These are phyloP conservation scores for Athelia sp. DNA, from an alignment of 1,284 basidiomycete genomes.

Conservation along the genomic window DNA sequence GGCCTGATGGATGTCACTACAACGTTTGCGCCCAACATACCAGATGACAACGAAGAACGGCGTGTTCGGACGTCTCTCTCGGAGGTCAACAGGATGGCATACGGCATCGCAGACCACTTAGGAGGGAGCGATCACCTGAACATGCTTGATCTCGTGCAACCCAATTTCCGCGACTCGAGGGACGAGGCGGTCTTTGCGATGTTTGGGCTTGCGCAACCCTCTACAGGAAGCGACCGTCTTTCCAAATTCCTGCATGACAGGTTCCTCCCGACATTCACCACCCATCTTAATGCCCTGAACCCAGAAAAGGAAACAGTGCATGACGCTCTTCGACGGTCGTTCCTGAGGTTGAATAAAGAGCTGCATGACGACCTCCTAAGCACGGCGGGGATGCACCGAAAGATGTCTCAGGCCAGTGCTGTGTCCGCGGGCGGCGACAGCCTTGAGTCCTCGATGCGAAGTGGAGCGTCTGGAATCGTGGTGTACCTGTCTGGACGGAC, in stretches of 20 bases:
- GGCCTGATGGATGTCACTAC: constrained; percentile 99
- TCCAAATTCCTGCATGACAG: constrained; percentile 82
- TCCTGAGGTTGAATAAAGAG: constrained; percentile 79
- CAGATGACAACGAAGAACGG: constrained; percentile 89
- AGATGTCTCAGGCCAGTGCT: constrained; percentile 64
- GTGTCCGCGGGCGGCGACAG: constrained; percentile 28
- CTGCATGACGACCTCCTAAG: constrained; percentile 62
- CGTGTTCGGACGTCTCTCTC: constrained; percentile 91
- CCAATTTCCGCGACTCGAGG: constrained; percentile 73
- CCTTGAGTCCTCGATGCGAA: constrained; percentile 42
- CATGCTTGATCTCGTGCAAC: constrained; percentile 93
- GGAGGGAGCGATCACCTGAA: constrained; percentile 76
- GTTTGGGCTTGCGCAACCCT: constrained; percentile 78
- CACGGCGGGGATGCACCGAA: constrained; percentile 38
- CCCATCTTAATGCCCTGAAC: constrained; percentile 52
- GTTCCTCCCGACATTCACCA: constrained; percentile 60
- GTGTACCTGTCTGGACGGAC: constrained; percentile 82
- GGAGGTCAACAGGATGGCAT: constrained; percentile 90
- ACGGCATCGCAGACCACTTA: constrained; percentile 96
- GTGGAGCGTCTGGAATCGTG: constrained; percentile 86
- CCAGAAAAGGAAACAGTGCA: constrained; percentile 51
- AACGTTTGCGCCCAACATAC: constrained; percentile 70
- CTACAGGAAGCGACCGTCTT: constrained; percentile 57
- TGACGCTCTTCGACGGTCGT: constrained; percentile 82
- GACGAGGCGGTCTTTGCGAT: constrained; percentile 95